Evolutionary conservation across 305 asterid genomes (phyloP).

Genomic region (Coffea humblotiana): DNA sequence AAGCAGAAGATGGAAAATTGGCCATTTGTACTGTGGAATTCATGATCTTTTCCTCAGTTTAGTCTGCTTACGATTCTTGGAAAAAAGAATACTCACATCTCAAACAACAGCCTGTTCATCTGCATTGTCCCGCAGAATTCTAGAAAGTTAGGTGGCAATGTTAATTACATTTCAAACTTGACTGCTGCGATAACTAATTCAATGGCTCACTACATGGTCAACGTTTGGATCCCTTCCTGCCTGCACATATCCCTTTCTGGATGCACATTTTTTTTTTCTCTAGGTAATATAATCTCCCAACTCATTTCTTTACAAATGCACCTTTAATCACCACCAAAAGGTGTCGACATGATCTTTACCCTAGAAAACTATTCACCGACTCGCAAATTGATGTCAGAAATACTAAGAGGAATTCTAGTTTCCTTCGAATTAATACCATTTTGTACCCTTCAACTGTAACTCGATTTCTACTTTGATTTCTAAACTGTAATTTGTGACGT

Average conservation of each 20-base stretch:
- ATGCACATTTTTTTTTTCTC: neutral
- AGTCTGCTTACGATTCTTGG: neutral
- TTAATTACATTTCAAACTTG: neutral
- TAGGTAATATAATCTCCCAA: neutral
- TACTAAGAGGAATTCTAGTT: neutral
- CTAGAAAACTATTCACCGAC: neutral
- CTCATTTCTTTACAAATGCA: neutral
- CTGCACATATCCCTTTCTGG: neutral
- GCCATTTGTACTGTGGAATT: too few relatives aligned
- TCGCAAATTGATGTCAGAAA: neutral
- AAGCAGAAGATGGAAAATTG: neutral
- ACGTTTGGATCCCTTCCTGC: neutral
- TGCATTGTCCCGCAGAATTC: too few relatives aligned
- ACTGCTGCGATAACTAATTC: neutral
- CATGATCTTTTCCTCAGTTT: neutral
- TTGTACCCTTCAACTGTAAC: too few relatives aligned
- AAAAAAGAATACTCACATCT: neutral
- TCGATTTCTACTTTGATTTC: too few relatives aligned
- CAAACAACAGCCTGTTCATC: too few relatives aligned
- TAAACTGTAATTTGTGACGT: too few relatives aligned
- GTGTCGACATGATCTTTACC: neutral
- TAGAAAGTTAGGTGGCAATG: too few relatives aligned
- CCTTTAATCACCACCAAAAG: neutral
- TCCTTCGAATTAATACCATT: neutral
- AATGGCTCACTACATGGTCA: neutral